Percentiles rank a stretch among this genome's conserved stretches.
These are phyloP conservation scores for Nosema bombycis DNA, from an alignment of 371 early-diverging fungal species.

Conservation along the genomic window DNA sequence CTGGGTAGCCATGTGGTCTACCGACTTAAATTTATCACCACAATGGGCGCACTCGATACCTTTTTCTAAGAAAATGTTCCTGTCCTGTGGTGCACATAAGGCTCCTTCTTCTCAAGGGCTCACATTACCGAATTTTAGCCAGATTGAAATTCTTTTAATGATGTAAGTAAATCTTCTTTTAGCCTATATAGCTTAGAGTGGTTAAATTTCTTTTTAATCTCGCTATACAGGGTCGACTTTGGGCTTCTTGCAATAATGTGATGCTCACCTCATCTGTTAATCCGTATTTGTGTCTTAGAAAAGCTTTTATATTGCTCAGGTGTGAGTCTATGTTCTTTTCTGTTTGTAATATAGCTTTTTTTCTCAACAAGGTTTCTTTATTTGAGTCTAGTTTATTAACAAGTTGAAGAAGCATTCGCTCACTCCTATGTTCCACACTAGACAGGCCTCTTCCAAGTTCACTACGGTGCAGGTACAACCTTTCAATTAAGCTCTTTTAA, in stretches of 20 bases:
- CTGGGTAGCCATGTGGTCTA: conserved; percentile 7
- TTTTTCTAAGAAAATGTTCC: conserved; percentile 5
- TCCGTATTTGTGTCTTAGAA: neutral
- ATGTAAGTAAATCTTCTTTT: neutral
- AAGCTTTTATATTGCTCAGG: neutral
- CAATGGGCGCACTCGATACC: conserved; percentile 1
- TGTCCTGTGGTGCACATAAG: neutral
- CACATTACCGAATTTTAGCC: neutral
- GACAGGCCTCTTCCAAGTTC: conserved; percentile 24
- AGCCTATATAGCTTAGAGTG: neutral
- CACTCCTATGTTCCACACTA: conserved; percentile 19
- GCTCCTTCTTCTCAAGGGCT: neutral
- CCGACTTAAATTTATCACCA: conserved; percentile 1
- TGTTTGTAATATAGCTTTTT: neutral
- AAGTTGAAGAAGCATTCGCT: conserved; percentile 21
- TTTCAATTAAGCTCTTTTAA: too few species aligned
- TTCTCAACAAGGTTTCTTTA: neutral
- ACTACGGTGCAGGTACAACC: too few species aligned
- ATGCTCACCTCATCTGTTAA: neutral
- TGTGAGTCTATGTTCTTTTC: neutral
- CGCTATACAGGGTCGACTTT: neutral
- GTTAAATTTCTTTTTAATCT: neutral
- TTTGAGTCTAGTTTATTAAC: too few species aligned
- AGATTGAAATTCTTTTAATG: neutral
- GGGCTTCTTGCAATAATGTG: neutral